Evolutionary conservation across 2,329 filamentous ascomycete species (phyloP).

Genomic region (Cyphellophora europaea): DNA sequence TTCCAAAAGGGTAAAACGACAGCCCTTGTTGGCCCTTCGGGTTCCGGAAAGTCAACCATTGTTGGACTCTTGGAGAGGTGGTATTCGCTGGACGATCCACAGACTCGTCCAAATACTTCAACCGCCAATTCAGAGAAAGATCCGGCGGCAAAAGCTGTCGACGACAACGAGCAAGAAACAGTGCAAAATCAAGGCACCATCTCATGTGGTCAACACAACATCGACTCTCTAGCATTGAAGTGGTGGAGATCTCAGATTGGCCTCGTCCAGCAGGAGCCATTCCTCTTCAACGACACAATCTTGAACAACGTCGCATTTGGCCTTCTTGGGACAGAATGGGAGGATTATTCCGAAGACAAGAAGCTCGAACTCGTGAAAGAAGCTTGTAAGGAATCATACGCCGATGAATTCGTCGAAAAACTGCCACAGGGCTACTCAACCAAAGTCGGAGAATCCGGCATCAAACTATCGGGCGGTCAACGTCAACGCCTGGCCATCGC

Average conservation of each 20-base stretch:
- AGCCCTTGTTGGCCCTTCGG: conserved; percentile 36
- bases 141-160: not conserved
- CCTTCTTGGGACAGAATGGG: conserved; percentile 30
- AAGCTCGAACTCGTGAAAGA: conserved; percentile 44
- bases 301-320: conserved; percentile 55
- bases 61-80: conserved; percentile 33
- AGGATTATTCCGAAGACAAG: conserved; percentile 21
- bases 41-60: conserved; percentile 37
- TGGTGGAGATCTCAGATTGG: conserved; percentile 52
- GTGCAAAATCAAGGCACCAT: conserved; percentile 35
- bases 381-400: conserved; percentile 59
- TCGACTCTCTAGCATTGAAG: conserved; percentile 51
- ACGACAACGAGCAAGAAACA: not conserved
- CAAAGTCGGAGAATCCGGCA: conserved; percentile 65
- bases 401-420: conserved; percentile 58
- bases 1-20: conserved; percentile 29
- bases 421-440: conserved; percentile 64
- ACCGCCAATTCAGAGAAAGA: conserved; percentile 2
- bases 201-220: conserved; percentile 41
- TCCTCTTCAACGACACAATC: conserved; percentile 58
- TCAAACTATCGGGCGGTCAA: conserved; percentile 74
- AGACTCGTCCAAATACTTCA: no score
- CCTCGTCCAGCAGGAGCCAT: conserved; percentile 59
- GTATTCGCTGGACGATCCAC: conserved; percentile 26
- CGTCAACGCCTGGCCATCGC: conserved; percentile 74